phyloP scores from a whole-genome alignment of 1,284 basidiomycete genomes.

The Leccinum pachyderme region DNA sequence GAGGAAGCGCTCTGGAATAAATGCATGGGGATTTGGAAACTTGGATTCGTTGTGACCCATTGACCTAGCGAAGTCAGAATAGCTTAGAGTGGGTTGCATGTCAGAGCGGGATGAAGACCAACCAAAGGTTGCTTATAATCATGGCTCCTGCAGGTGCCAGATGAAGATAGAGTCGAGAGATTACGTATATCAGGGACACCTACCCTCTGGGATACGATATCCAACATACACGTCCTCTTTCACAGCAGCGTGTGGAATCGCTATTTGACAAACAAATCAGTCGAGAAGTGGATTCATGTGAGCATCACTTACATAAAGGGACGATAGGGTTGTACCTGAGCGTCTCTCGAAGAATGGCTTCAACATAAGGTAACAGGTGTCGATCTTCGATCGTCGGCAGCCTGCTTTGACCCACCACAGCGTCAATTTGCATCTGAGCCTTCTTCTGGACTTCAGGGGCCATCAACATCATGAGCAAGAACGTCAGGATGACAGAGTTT shows the following conservation, averaged over 20 bases:
- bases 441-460: constrained; percentile 8
- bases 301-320: constrained; percentile 8
- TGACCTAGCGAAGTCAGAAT: constrained; percentile 13
- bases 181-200: not conserved
- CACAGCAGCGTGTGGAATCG: constrained; percentile 19
- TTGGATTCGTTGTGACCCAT: constrained; percentile 22
- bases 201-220: constrained; percentile 25
- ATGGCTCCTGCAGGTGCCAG: constrained; percentile 11
- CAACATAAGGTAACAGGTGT: constrained; percentile 11
- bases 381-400: constrained; percentile 11
- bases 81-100: not conserved
- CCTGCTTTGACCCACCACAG: constrained; percentile 8
- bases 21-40: constrained; percentile 18
- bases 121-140: constrained; percentile 25
- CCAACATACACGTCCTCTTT: constrained; percentile 26
- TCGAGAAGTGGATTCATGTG: not conserved
- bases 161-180: not conserved
- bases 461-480: constrained; percentile 20
- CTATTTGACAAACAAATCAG: constrained; percentile 5
- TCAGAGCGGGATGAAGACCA: not conserved
- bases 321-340: constrained; percentile 7
- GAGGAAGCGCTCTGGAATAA: constrained; percentile 27
- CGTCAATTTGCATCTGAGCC: constrained; percentile 16
- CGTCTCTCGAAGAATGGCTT: constrained; percentile 17
- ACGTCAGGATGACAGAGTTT: constrained; percentile 20